Conservation (phyloP, 2,329 filamentous ascomycete species). For the Colletotrichum spaethianum region DNA sequence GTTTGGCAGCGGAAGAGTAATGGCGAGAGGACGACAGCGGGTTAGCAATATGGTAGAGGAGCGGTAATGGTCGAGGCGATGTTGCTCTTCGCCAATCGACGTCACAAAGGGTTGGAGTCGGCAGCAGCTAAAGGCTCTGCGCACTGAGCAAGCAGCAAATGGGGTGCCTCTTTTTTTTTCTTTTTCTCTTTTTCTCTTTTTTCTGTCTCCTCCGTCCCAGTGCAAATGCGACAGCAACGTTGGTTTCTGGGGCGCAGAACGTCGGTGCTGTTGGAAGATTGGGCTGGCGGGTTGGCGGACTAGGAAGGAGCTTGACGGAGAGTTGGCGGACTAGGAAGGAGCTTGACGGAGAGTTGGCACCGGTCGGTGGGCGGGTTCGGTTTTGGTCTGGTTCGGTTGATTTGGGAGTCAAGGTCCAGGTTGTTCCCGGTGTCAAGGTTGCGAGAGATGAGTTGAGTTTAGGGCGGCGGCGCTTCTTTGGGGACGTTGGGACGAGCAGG, state of each 20-base stretch:
- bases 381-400: slow-evolving; percentile 18
- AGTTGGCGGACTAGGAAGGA: slow-evolving; percentile 7
- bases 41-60: too few species aligned
- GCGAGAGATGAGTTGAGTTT: slow-evolving; percentile 1
- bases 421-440: not conserved
- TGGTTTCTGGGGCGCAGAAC: not conserved
- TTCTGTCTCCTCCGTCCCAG: not conserved
- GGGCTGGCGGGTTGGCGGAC: slow-evolving; percentile 4
- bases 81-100: slow-evolving; percentile 34
- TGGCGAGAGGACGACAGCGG: not conserved
- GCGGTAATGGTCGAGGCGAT: not conserved
- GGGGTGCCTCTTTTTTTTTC: not conserved
- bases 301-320: slow-evolving; percentile 6
- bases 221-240: slow-evolving; percentile 11
- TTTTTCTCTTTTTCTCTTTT: too few species aligned
- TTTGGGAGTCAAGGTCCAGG: slow-evolving; percentile 4
- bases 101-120: slow-evolving; percentile 29
- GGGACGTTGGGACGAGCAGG: slow-evolving; percentile 18
- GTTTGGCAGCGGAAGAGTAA: not conserved
- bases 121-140: slow-evolving; percentile 19
- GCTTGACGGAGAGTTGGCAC: slow-evolving; percentile 39
- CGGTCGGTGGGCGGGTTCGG: slow-evolving; percentile 29
- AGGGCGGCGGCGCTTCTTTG: not conserved
- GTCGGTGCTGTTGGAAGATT: not conserved
- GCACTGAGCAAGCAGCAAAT: slow-evolving; percentile 14